Conservation (phyloP, 2,329 filamentous ascomycete species). For the Podosphaera fusca region DNA sequence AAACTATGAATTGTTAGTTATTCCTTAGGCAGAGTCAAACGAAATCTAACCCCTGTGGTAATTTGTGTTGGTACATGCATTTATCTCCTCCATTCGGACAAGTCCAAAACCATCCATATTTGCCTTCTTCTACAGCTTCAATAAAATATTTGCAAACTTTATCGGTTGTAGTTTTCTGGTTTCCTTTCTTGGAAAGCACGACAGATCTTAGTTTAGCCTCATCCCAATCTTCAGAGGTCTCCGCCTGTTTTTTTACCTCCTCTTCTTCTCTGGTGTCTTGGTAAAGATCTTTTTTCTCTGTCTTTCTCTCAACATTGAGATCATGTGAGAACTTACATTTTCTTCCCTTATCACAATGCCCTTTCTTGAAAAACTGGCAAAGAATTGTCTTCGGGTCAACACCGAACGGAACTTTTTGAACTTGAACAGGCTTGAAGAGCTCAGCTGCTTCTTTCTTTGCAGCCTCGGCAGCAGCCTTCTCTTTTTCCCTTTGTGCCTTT, state of each 20-base stretch:
- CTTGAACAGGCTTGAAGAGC: constrained; percentile 71
- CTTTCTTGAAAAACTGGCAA: constrained; percentile 94
- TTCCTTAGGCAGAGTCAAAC: not conserved
- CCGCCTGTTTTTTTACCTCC: constrained; percentile 58
- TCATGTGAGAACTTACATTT: constrained; percentile 99
- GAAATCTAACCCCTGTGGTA: constrained; percentile 65
- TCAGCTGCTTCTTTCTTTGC: constrained; percentile 61
- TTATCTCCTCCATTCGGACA: constrained; percentile 93
- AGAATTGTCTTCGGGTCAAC: constrained; percentile 95
- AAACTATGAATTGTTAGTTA: constrained; percentile 35
- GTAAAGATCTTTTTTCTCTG: constrained; percentile 80
- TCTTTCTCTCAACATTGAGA: constrained; percentile 67
- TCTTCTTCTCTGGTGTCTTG: constrained; percentile 57
- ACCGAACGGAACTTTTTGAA: constrained; percentile 95
- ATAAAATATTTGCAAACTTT: constrained; percentile 99
- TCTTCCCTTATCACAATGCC: constrained; percentile 85
- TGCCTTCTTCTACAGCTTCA: constrained; percentile 88
- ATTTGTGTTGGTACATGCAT: constrained; percentile 94
- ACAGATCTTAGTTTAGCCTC: constrained; percentile 86
- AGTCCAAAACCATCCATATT: constrained; percentile 98
- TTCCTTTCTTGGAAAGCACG: constrained; percentile 88
- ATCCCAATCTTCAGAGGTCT: constrained; percentile 93
- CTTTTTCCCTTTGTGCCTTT: constrained; percentile 48
- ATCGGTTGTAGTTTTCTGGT: constrained; percentile 83
- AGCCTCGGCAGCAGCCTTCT: constrained; percentile 76